A percentile compares a stretch with the other conserved stretches of the same genome.
These are phyloP conservation scores for Grammothele lineata DNA, from an alignment of 768 basidiomycete species.

Conservation along the genomic window DNA sequence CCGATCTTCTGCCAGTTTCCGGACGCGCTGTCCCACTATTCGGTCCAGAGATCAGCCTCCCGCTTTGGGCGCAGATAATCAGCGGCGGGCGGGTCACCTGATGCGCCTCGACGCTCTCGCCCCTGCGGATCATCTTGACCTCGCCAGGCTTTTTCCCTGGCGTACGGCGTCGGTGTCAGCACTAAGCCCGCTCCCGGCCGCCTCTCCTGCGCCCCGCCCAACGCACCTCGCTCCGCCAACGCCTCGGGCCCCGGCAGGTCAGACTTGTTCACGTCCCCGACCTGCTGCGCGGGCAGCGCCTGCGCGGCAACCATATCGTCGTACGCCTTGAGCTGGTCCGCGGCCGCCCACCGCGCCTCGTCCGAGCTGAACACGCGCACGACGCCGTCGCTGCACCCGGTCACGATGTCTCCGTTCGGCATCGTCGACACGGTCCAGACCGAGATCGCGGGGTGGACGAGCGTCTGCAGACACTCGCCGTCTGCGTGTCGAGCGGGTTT, in stretches of 20 bases:
- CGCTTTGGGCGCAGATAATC: background rate
- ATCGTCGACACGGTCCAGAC: constrained; percentile 90
- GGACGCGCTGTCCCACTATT: constrained; percentile 73
- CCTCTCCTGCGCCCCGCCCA: background rate
- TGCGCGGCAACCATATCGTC: constrained; percentile 76
- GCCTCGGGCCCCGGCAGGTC: constrained; percentile 89
- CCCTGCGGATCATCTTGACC: constrained; percentile 85
- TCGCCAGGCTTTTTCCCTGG: constrained; percentile 91
- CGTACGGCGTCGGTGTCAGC: too few relatives aligned
- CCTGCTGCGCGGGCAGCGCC: constrained; percentile 77
- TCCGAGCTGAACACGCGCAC: constrained; percentile 82
- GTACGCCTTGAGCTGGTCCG: constrained; percentile 59
- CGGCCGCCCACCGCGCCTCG: constrained; percentile 69
- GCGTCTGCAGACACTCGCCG: constrained; percentile 83
- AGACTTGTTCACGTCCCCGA: constrained; percentile 90
- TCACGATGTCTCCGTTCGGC: constrained; percentile 90
- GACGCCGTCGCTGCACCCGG: constrained; percentile 83
- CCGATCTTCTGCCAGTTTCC: constrained; percentile 90
- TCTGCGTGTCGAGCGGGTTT: constrained; percentile 41
- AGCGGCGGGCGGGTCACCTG: constrained; percentile 47
- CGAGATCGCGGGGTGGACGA: constrained; percentile 94
- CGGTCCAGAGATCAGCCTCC: background rate
- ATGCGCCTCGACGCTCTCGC: constrained; percentile 81
- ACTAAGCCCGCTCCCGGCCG: background rate
- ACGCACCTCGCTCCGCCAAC: constrained; percentile 62